These are phyloP conservation scores for Termitomyces sp. DNA, from an alignment of 768 basidiomycete species.

Conservation along the genomic window DNA sequence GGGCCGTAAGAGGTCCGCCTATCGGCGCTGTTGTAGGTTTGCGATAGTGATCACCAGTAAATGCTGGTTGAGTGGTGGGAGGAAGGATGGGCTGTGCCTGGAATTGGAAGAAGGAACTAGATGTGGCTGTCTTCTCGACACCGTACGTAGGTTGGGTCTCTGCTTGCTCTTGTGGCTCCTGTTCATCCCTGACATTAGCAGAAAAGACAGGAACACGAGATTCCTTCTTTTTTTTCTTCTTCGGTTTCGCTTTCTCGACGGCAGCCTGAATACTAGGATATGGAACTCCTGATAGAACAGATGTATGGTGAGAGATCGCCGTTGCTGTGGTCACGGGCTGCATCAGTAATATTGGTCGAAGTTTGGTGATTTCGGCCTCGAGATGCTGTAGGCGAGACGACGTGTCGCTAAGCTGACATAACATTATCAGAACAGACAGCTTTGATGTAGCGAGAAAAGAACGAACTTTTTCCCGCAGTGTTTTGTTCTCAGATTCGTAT, in stretches of 20 bases:
- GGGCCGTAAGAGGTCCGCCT: conserved; percentile 14
- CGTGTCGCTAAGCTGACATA: conserved; percentile 49
- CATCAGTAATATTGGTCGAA: conserved; percentile 67
- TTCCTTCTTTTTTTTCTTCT: conserved; percentile 18
- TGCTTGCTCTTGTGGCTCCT: conserved; percentile 2
- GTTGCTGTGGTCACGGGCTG: conserved; percentile 34
- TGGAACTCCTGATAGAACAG: conserved; percentile 18
- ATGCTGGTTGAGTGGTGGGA: conserved; percentile 7
- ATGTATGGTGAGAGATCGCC: conserved; percentile 17
- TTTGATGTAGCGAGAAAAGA: neutral
- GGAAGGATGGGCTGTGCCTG: conserved; percentile 11
- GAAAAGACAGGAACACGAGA: conserved; percentile 12
- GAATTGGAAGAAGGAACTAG: conserved; percentile 16
- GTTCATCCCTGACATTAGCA: conserved; percentile 3
- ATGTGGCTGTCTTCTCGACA: conserved; percentile 4
- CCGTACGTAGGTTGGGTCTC: conserved; percentile 9
- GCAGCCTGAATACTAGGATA: conserved; percentile 19
- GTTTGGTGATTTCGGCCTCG: conserved; percentile 57
- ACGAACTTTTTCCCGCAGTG: conserved; percentile 55
- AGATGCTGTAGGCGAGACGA: conserved; percentile 47
- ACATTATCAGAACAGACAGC: neutral
- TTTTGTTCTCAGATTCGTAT: conserved; percentile 56
- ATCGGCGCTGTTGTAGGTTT: conserved; percentile 12
- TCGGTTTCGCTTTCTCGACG: conserved; percentile 18
- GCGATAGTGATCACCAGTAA: conserved; percentile 19